Percentiles rank a stretch among this genome's conserved stretches.
Evolutionary conservation across 2,329 filamentous ascomycete genomes (phyloP).

Genomic region (Atkinsonella hypoxylon): DNA sequence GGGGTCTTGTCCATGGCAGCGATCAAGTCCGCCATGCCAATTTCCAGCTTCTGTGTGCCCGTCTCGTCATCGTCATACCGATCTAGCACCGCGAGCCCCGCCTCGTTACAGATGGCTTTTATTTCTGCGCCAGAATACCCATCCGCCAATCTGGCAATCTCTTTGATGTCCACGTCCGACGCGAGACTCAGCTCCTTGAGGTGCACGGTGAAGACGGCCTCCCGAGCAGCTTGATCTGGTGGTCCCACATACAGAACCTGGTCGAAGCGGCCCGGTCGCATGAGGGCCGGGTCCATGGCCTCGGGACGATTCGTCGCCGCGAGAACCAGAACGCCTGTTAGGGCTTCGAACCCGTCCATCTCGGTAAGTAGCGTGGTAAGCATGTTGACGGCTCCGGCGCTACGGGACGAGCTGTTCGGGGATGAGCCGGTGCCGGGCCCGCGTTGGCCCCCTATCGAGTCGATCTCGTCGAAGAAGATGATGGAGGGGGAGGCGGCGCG

Average conservation of each 20-base stretch:
- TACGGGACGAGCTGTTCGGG: slow-evolving; percentile 15
- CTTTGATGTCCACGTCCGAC: slow-evolving; percentile 51
- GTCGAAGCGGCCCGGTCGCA: slow-evolving; percentile 78
- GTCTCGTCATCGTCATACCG: slow-evolving; percentile 19
- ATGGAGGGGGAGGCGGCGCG: slow-evolving; percentile 79
- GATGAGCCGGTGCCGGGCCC: slow-evolving; percentile 31
- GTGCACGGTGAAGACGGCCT: slow-evolving; percentile 63
- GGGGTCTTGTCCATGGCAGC: slow-evolving; percentile 33
- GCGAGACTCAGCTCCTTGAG: slow-evolving; percentile 47
- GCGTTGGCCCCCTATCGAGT: slow-evolving; percentile 58
- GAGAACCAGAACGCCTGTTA: slow-evolving; percentile 74
- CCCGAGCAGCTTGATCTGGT: slow-evolving; percentile 59
- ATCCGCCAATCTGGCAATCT: slow-evolving; percentile 52
- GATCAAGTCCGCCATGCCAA: slow-evolving; percentile 31
- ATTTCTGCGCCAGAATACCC: slow-evolving; percentile 84
- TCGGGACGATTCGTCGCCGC: slow-evolving; percentile 89
- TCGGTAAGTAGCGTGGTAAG: slow-evolving; percentile 84
- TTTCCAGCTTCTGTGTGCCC: slow-evolving; percentile 18
- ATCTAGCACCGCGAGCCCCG: slow-evolving; percentile 31
- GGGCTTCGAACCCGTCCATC: slow-evolving; percentile 85
- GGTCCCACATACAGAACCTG: slow-evolving; percentile 76
- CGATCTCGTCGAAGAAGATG: slow-evolving; percentile 96
- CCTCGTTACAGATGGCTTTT: slow-evolving; percentile 36
- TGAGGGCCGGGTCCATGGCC: slow-evolving; percentile 70
- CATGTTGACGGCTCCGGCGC: slow-evolving; percentile 57